Evolutionary conservation across 148 eudicot species (phyloP).

Genomic region (Camellia lanceoleosa): DNA sequence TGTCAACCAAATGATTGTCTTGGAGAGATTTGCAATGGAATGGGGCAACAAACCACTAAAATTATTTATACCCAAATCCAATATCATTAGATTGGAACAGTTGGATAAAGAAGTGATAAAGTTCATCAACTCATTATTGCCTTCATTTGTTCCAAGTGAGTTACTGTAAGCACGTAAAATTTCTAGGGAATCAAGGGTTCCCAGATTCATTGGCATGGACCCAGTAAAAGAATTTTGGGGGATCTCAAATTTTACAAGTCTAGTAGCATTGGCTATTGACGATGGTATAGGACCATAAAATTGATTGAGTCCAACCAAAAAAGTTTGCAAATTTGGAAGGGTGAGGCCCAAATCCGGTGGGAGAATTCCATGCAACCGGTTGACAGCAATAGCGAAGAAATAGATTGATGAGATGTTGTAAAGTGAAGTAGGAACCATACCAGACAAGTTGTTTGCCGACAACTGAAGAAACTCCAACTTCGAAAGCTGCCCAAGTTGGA

Average conservation of each 20-base stretch:
- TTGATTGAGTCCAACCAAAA: slow-evolving; percentile 1
- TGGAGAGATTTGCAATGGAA: slow-evolving; percentile 24
- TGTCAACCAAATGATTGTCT: neutral
- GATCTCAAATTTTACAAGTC: neutral
- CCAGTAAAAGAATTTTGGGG: slow-evolving; percentile 13
- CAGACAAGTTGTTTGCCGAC: slow-evolving; percentile 14
- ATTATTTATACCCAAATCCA: neutral
- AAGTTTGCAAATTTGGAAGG: slow-evolving; percentile 5
- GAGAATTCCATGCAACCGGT: slow-evolving; percentile 6
- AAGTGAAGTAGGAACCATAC: slow-evolving; percentile 8
- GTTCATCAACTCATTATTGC: too few relatives aligned
- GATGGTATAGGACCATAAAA: slow-evolving; percentile 21
- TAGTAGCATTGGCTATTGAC: slow-evolving; percentile 14
- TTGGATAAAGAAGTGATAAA: slow-evolving; percentile 17
- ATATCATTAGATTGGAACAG: slow-evolving; percentile 9
- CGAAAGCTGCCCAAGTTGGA: neutral
- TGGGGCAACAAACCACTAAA: slow-evolving; percentile 9
- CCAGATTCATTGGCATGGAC: slow-evolving; percentile 1
- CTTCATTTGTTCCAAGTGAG: slow-evolving; percentile 7
- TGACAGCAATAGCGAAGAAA: neutral
- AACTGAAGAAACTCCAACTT: neutral
- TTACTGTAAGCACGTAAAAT: neutral
- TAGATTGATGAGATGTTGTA: slow-evolving; percentile 21
- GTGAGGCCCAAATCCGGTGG: slow-evolving; percentile 14
- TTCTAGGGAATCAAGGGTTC: slow-evolving; percentile 13